Conservation (phyloP, 2,329 filamentous ascomycete genomes). For the Xylariaceae sp. region DNA sequence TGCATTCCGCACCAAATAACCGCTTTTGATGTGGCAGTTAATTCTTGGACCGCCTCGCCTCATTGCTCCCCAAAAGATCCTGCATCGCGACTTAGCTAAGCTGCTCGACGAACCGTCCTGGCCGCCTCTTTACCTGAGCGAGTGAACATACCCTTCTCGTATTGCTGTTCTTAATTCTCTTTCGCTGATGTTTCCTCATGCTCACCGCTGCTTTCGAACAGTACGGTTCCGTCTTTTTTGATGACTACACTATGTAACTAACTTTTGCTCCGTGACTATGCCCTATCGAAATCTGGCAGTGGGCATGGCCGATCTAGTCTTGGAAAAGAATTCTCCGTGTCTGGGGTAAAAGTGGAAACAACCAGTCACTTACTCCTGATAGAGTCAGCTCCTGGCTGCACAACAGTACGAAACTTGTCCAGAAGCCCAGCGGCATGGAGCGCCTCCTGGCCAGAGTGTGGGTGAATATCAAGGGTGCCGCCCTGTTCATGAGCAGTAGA, state of each 20-base stretch:
- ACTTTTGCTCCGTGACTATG: no score
- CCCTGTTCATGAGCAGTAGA: constrained; percentile 50
- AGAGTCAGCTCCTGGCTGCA: constrained; percentile 33
- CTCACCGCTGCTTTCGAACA: constrained; percentile 30
- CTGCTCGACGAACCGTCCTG: no score
- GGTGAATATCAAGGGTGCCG: constrained; percentile 57
- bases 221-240: constrained; percentile 34
- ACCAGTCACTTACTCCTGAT: constrained; percentile 13
- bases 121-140: constrained; percentile 29
- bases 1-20: no score
- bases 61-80: no score
- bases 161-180: neutral
- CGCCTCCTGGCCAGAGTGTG: constrained; percentile 38
- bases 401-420: constrained; percentile 32
- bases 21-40: no score
- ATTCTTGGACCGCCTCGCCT: no score
- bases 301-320: no score
- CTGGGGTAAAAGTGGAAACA: neutral
- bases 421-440: constrained; percentile 41
- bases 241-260: constrained; percentile 19
- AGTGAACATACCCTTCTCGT: constrained; percentile 35
- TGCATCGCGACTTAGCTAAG: no score
- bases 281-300: no score
- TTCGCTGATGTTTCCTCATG: neutral
- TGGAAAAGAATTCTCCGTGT: neutral